A percentile compares a stretch with the other conserved stretches of the same genome.
phyloP scores from a whole-genome alignment of 164 flowering plant genomes.

The Piper betle region DNA sequence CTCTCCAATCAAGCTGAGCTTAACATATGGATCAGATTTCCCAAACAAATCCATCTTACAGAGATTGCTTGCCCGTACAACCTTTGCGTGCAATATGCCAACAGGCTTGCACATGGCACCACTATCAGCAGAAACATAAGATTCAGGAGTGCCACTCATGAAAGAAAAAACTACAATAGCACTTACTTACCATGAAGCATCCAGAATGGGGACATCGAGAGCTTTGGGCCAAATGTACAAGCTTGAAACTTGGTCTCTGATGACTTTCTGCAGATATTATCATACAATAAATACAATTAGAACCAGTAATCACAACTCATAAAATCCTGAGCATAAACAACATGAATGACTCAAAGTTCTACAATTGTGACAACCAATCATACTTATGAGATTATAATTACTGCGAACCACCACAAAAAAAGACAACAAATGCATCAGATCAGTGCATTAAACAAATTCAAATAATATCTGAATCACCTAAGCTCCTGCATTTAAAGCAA shows the following conservation, averaged over 20 bases:
- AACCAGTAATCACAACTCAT: too few relatives aligned
- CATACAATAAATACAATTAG: not conserved
- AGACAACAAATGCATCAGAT: not conserved
- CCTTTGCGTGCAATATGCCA: conserved; percentile 59
- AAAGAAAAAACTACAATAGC: not conserved
- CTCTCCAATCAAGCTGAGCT: conserved; percentile 49
- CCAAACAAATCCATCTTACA: conserved; percentile 58
- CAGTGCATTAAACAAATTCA: not conserved
- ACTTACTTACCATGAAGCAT: conserved; percentile 44
- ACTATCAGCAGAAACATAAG: conserved; percentile 9
- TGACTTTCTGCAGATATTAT: conserved; percentile 36
- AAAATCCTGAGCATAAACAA: too few relatives aligned
- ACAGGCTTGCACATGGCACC: conserved; percentile 52
- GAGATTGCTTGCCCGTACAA: conserved; percentile 42
- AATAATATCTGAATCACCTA: not conserved
- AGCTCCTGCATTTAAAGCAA: not conserved
- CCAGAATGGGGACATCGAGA: conserved; percentile 70
- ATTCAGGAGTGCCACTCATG: not conserved
- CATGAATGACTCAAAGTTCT: too few relatives aligned
- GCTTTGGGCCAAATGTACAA: conserved; percentile 83
- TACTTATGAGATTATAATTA: too few relatives aligned
- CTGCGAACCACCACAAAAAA: not conserved
- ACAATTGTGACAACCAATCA: too few relatives aligned
- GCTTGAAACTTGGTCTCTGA: conserved; percentile 50
- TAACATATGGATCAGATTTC: conserved; percentile 72